A percentile compares a stretch with the other conserved stretches of the same genome.
Evolutionary conservation across 2,329 filamentous ascomycete species (phyloP).

Genomic region (Cladophialophora immunda): DNA sequence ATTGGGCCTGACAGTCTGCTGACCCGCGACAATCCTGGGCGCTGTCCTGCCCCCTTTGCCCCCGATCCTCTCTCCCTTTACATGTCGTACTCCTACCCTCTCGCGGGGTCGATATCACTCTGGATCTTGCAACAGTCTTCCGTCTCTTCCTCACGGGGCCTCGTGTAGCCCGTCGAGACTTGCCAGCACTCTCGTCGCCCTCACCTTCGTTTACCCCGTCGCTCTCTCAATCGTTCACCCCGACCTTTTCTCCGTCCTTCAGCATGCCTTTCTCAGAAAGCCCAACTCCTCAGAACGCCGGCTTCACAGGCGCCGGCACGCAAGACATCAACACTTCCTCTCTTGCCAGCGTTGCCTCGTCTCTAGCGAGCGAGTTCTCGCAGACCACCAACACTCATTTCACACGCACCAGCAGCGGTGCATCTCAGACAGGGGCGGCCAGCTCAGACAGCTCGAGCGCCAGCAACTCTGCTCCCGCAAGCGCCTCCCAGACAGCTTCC

Average conservation of each 20-base stretch:
- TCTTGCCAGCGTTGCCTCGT: conserved; percentile 26
- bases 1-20: conserved; percentile 18
- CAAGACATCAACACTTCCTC: conserved; percentile 19
- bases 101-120: conserved; percentile 34
- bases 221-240: conserved; percentile 17
- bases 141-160: conserved; percentile 31
- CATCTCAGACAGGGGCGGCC: conserved; percentile 1
- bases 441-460: neutral
- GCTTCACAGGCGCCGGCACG: conserved; percentile 22
- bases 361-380: conserved; percentile 24
- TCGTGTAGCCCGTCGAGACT: conserved; percentile 32
- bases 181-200: conserved; percentile 9
- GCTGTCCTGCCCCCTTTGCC: conserved; percentile 32
- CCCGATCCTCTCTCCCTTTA: conserved; percentile 31
- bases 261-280: conserved; percentile 18
- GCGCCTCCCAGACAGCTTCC: conserved; percentile 21
- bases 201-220: conserved; percentile 22
- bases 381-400: conserved; percentile 9
- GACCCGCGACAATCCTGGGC: conserved; percentile 17
- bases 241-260: conserved; percentile 20
- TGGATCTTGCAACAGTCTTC: conserved; percentile 30
- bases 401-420: neutral
- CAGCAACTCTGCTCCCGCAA: neutral
- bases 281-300: conserved; percentile 18
- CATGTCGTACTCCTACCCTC: conserved; percentile 34